Evolutionary conservation across 768 basidiomycete species (phyloP).

Genomic region (Peribolospora baueri): DNA sequence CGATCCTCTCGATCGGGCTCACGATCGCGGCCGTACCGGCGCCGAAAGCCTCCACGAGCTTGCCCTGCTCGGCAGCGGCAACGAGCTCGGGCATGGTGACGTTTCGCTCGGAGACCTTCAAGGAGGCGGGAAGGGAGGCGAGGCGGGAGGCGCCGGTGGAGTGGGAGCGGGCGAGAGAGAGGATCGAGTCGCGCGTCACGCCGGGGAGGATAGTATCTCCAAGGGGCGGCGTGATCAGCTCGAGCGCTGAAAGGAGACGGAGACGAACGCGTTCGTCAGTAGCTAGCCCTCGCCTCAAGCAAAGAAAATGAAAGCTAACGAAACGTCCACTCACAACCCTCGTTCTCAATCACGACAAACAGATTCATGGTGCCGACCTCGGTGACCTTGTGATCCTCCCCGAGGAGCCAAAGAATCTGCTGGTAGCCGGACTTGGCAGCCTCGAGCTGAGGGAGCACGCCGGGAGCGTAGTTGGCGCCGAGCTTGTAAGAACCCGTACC

Average conservation of each 20-base stretch:
- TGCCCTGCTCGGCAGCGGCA: slow-evolving; percentile 29
- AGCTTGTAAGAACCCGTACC: slow-evolving; percentile 45
- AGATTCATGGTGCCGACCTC: slow-evolving; percentile 40
- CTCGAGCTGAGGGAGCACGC: slow-evolving; percentile 32
- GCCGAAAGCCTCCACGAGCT: slow-evolving; percentile 57
- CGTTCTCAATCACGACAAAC: slow-evolving; percentile 37
- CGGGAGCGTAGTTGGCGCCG: slow-evolving; percentile 26
- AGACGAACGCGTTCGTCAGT: neutral
- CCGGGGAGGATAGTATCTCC: slow-evolving; percentile 78
- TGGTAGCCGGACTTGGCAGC: slow-evolving; percentile 46
- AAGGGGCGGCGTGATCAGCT: slow-evolving; percentile 67
- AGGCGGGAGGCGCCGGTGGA: slow-evolving; percentile 21
- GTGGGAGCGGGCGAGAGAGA: slow-evolving; percentile 44
- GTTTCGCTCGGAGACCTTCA: slow-evolving; percentile 30
- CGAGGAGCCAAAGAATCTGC: slow-evolving; percentile 56
- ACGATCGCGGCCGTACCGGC: slow-evolving; percentile 58
- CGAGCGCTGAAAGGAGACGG: slow-evolving; percentile 28
- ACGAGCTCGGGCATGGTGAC: slow-evolving; percentile 36
- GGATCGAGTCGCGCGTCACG: slow-evolving; percentile 65
- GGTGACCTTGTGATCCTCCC: slow-evolving; percentile 28
- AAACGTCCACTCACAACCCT: slow-evolving; percentile 30
- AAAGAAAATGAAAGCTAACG: neutral
- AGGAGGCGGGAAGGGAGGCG: slow-evolving; percentile 26
- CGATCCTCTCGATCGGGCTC: slow-evolving; percentile 44
- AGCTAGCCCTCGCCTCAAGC: neutral